These are phyloP conservation scores for Alternaria alternata DNA, from an alignment of 2,329 filamentous ascomycete species.

Conservation along the genomic window DNA sequence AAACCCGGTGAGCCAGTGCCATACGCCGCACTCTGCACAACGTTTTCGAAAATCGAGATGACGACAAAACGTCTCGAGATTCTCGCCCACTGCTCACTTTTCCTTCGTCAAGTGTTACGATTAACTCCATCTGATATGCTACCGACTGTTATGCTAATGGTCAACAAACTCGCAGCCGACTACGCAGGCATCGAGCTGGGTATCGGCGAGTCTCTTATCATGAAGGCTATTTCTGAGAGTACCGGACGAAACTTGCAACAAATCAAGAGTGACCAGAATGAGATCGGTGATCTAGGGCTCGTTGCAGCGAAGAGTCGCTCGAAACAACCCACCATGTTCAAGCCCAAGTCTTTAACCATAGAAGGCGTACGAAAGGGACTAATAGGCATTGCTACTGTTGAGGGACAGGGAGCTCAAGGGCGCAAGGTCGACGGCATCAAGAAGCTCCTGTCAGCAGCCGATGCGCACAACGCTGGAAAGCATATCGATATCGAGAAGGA, in stretches of 20 bases:
- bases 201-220: constrained; percentile 98
- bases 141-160: constrained; percentile 91
- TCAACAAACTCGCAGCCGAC: constrained; percentile 96
- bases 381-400: constrained; percentile 85
- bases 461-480: constrained; percentile 71
- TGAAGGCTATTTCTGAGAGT: constrained; percentile 96
- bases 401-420: constrained; percentile 86
- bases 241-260: constrained; percentile 87
- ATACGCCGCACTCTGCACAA: constrained; percentile 92
- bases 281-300: constrained; percentile 93
- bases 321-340: constrained; percentile 98
- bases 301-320: constrained; percentile 95
- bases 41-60: constrained; percentile 93
- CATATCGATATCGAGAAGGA: constrained; percentile 84
- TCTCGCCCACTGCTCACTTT: constrained; percentile 85
- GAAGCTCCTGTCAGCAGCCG: constrained; percentile 91
- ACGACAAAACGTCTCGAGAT: constrained; percentile 92
- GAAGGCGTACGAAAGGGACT: constrained; percentile 86
- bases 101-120: constrained; percentile 91
- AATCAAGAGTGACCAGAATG: constrained; percentile 94
- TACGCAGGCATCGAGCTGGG: constrained; percentile 96
- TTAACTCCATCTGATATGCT: constrained; percentile 88
- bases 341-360: constrained; percentile 89
- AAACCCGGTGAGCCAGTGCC: constrained; percentile 86
- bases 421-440: constrained; percentile 95